phyloP scores from a whole-genome alignment of 805 yeast species.

The Candida endomychidarum region DNA sequence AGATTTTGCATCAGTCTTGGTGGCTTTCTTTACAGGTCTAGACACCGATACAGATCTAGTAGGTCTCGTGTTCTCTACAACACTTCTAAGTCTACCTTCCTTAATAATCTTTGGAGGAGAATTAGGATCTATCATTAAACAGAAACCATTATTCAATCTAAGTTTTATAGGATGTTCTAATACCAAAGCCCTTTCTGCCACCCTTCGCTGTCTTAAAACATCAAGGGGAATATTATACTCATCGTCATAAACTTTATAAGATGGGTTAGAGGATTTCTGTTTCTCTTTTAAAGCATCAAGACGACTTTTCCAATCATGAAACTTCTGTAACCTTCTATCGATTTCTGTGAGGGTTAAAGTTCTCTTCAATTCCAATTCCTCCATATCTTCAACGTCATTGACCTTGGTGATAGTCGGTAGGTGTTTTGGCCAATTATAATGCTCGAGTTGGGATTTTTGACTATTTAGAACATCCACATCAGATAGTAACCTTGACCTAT shows the following conservation, averaged over 20 bases:
- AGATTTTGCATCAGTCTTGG: too few species aligned
- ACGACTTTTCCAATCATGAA: constrained; percentile 38
- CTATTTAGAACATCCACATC: constrained; percentile 59
- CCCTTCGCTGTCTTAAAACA: constrained; percentile 23
- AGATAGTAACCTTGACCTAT: constrained; percentile 48
- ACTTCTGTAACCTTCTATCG: constrained; percentile 34
- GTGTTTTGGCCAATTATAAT: constrained; percentile 48
- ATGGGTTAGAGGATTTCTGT: constrained; percentile 18
- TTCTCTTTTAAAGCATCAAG: constrained; percentile 26
- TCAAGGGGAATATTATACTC: constrained; percentile 23
- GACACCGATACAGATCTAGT: background rate
- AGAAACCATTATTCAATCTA: constrained; percentile 35
- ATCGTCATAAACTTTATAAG: constrained; percentile 11
- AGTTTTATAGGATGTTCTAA: constrained; percentile 40
- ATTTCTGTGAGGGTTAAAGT: constrained; percentile 52
- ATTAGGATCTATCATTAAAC: constrained; percentile 42
- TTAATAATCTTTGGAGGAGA: constrained; percentile 21
- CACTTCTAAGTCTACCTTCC: background rate
- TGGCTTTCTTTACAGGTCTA: too few species aligned
- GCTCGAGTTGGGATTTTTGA: constrained; percentile 38
- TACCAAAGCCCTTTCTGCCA: constrained; percentile 21
- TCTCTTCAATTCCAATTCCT: constrained; percentile 54
- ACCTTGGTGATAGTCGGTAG: constrained; percentile 51
- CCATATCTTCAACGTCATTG: constrained; percentile 44
- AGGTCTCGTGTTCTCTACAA: background rate